Percentiles rank a stretch among this genome's conserved stretches.
Conservation (phyloP, 768 basidiomycete genomes). For the Calvatia gigantea region DNA sequence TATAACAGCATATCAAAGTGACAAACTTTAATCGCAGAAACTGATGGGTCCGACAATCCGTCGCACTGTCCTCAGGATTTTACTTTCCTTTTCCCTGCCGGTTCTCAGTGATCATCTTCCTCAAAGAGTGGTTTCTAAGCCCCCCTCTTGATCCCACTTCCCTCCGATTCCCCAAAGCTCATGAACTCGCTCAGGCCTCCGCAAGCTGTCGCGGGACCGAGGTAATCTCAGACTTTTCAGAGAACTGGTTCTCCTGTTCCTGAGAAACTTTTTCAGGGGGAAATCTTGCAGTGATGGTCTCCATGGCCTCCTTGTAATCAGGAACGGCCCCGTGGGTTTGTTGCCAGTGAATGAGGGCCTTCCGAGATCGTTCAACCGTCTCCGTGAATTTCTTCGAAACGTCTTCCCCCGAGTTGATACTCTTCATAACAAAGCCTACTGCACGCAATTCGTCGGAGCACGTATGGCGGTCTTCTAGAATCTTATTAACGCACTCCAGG, state of each 20-base stretch:
- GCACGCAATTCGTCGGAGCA: not conserved
- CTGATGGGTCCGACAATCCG: too few relatives aligned
- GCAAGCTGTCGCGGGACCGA: not conserved
- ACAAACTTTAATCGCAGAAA: too few relatives aligned
- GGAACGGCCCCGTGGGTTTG: not conserved
- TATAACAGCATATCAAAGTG: too few relatives aligned
- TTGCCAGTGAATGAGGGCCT: not conserved
- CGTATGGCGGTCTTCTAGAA: not conserved
- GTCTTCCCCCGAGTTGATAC: not conserved
- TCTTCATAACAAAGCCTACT: not conserved
- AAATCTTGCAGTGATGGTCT: not conserved
- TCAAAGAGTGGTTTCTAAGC: not conserved
- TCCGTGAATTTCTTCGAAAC: not conserved
- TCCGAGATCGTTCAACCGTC: not conserved
- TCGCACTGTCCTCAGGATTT: too few relatives aligned
- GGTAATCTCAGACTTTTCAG: not conserved
- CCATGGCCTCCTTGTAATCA: not conserved
- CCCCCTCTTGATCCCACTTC: not conserved
- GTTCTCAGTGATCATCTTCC: not conserved
- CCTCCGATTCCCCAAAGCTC: not conserved
- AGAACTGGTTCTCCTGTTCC: not conserved
- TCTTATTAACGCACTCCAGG: constrained; percentile 3
- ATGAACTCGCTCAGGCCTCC: not conserved
- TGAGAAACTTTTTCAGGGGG: not conserved
- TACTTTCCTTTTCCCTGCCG: not conserved